Percentiles rank a stretch among this genome's conserved stretches.
Evolutionary conservation across 768 basidiomycete genomes (phyloP).

Genomic region (Glaciozyma antarctica): DNA sequence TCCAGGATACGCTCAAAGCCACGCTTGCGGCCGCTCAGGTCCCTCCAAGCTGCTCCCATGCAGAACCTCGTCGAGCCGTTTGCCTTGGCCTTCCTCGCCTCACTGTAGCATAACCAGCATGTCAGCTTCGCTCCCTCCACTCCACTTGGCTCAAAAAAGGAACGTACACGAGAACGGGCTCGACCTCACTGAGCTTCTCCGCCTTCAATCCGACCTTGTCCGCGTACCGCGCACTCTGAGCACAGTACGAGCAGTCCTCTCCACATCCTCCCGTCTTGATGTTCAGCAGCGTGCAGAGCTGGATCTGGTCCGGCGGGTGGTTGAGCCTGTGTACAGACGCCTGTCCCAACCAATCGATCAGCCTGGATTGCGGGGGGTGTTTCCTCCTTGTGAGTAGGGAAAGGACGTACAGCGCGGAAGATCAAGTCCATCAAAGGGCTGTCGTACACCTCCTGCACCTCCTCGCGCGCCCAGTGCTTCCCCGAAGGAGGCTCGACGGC

Average conservation of each 20-base stretch:
- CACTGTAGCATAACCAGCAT: constrained; percentile 38
- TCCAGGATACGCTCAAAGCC: constrained; percentile 85
- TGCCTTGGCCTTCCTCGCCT: constrained; percentile 83
- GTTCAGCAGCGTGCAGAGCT: constrained; percentile 95
- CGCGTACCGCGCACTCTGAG: constrained; percentile 87
- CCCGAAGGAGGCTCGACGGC: constrained; percentile 9
- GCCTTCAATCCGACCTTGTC: constrained; percentile 68
- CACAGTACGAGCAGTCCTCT: constrained; percentile 97
- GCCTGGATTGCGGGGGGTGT: neutral
- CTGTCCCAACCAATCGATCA: constrained; percentile 10
- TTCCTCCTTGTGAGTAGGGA: neutral
- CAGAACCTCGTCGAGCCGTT: constrained; percentile 97
- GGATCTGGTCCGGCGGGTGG: constrained; percentile 82
- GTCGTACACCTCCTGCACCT: constrained; percentile 79
- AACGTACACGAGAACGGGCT: constrained; percentile 64
- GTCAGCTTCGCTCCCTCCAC: neutral
- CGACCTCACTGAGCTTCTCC: constrained; percentile 72
- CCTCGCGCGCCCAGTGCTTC: constrained; percentile 55
- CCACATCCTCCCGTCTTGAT: constrained; percentile 98
- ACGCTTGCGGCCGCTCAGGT: constrained; percentile 79
- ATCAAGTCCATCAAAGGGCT: constrained; percentile 77
- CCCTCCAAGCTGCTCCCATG: constrained; percentile 98
- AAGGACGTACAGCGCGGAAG: constrained; percentile 55
- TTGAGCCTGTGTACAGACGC: constrained; percentile 68
- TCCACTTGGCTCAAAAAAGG: neutral